Conservation (phyloP, 176 grass and related monocot genomes). For the Zoysia japonica region DNA sequence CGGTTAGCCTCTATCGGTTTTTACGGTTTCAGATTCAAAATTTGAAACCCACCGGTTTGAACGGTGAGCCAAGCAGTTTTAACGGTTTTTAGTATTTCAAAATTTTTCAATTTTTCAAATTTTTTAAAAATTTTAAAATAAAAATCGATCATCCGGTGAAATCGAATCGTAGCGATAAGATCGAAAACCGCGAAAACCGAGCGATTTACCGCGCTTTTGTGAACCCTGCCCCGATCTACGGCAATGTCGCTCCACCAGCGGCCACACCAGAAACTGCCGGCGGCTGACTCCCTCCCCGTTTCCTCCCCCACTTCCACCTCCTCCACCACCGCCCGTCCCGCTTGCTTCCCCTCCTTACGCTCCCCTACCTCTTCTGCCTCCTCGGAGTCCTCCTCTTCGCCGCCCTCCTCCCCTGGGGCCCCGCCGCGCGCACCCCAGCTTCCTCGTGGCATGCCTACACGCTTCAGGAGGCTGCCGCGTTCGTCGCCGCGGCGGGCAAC, state of each 20-base stretch:
- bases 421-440: background rate
- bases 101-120: no score
- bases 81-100: no score
- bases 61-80: no score
- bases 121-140: no score
- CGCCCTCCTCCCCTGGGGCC: constrained; percentile 52
- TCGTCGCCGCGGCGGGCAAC: constrained; percentile 59
- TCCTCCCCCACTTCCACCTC: constrained; percentile 14
- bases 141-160: no score
- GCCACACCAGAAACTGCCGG: constrained; percentile 60
- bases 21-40: no score
- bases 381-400: constrained; percentile 54
- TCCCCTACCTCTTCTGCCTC: constrained; percentile 64
- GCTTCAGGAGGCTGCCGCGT: constrained; percentile 66
- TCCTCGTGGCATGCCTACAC: constrained; percentile 69
- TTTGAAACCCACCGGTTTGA: no score
- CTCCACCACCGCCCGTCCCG: constrained; percentile 15
- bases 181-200: no score
- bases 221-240: constrained; percentile 14
- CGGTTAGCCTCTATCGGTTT: no score
- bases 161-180: no score
- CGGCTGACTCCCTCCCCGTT: constrained; percentile 33
- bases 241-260: constrained; percentile 75
- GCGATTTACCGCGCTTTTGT: no score
- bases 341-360: constrained; percentile 48